Evolutionary conservation across 1,139 yeast species (phyloP), one percentile per base, ranked within the genome.

Genomic region (Yamadazyma conglobata): DNA sequence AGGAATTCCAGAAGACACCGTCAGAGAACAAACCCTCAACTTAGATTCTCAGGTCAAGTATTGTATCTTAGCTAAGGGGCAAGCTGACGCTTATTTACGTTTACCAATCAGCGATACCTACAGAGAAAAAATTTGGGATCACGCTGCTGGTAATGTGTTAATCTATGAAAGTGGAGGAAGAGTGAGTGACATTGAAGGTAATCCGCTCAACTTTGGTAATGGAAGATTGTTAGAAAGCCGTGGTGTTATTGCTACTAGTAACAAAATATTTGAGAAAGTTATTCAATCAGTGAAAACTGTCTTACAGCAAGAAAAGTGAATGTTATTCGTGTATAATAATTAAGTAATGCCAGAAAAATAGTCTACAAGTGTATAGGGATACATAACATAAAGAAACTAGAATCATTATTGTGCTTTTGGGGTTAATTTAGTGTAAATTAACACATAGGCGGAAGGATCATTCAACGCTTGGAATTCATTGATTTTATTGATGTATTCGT

Each of bases 121-220:
- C 56, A 75, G 86, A 48, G 99, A 91, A 54, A 91, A 93, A 60
- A 88, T 91, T 38, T 91, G 98, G 98, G 99, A 91, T 57, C 99
- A 91, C 55, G 97, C 97, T 15, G 95, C 96, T 2, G 99, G 98
- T 5, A 82, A 84, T 46, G 68, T 89, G 9, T 72, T 91, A 42
- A 79, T 93, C 25, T 70, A 75, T 21, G 98, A 93, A 57, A 85
- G 94, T 46, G 97, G 97, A 27, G 98, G 98, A 6, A 57, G 65
- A 32, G 97, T 91, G 16, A 79, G 93, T 10, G 98, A 91, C 53
- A 77, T 89, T 50, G 55, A 73, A 34, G 95, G 96, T 8, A 64
- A 67, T 20, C 58, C 57, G n/a, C 71, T 91, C 40, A 78, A 91
- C 51, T 93, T 91, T 48, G 89, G 96, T n/a, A 65, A 69, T 25